Evolutionary conservation across 1,139 yeast genomes (phyloP), one percentile per base, ranked within the genome.

Genomic region (Yamadazyma conglobata): DNA sequence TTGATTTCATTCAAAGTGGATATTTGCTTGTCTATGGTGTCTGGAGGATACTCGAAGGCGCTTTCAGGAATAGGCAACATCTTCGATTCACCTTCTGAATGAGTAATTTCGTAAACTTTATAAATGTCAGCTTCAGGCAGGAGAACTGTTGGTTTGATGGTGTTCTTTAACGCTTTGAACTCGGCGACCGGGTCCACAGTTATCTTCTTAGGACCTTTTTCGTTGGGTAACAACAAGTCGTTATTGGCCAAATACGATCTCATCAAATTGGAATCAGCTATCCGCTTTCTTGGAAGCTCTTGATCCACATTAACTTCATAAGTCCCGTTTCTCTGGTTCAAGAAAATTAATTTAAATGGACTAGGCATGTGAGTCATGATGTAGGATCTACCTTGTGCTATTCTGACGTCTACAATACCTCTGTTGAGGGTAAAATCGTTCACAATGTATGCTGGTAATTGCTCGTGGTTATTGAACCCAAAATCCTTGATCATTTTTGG

Each of bases 311-410:
- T 36, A 3, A 47, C 56, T 35, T 57, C 61, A 36, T 43, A 57
- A 7, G 57, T 52, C 3, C 60, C 61, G 15, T 47, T 48, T 3
- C 44, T 35, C 24, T 41, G 40, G 31, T 51, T 52, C 33, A 57
- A 42, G 12, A 57, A 52, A 3, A 57, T 36, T 26, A 57, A 42
- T 29, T 46, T 44, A 27, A 33, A 45, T 6, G 62, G 62, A 22
- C 48, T 47, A 6, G 51, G 50, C 31, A 55, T 40, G 37, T 55
- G 43, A 3, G 62, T 46, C 43, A 50, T 39, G 9, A 48, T 27
- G 33, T 48, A 56, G 6, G 57, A 46, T 29, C 48, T 54, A 6
- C 55, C 58, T 40, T 55, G 57, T 16, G 50, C 46, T 13, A 44
- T 43, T 32, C 63, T 44, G 5, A 41, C 46, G 18, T 44, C 52